A percentile compares a stretch with the other conserved stretches of the same genome.
phyloP scores from a whole-genome alignment of 2,329 filamentous ascomycete genomes.

The Cytospora schulzeri region DNA sequence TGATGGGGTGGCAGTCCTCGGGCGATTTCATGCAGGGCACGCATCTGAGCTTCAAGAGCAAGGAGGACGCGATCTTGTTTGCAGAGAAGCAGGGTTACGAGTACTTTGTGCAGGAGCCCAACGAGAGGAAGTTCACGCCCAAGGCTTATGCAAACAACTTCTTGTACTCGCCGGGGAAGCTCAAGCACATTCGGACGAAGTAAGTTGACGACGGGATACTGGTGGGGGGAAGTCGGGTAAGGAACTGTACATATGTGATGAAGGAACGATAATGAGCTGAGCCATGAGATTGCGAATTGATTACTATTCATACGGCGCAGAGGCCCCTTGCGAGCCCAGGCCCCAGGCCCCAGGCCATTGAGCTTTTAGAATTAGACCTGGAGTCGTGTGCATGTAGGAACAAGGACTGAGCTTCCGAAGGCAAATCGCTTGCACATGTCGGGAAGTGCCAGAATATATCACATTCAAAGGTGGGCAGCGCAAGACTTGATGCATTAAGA shows the following conservation, averaged over 20 bases:
- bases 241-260: slow-evolving; percentile 25
- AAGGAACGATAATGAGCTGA: slow-evolving; percentile 1
- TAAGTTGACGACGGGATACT: slow-evolving; percentile 43
- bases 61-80: slow-evolving; percentile 93
- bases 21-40: slow-evolving; percentile 95
- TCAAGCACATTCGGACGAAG: slow-evolving; percentile 85
- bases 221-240: neutral
- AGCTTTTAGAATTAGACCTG: neutral
- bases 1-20: slow-evolving; percentile 99
- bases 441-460: neutral
- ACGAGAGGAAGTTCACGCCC: slow-evolving; percentile 78
- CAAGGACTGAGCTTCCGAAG: neutral
- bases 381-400: neutral
- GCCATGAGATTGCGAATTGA: neutral
- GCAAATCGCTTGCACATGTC: neutral
- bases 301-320: neutral
- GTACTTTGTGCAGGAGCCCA: slow-evolving; percentile 97
- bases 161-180: slow-evolving; percentile 77
- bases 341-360: neutral
- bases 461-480: neutral
- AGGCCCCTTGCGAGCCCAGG: neutral
- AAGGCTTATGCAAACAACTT: slow-evolving; percentile 99
- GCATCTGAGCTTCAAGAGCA: slow-evolving; percentile 83
- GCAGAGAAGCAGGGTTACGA: slow-evolving; percentile 99
- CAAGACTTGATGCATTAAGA: neutral